Evolutionary conservation across 73 alveolate species (phyloP).

Genomic region (Effrenium voratum): DNA sequence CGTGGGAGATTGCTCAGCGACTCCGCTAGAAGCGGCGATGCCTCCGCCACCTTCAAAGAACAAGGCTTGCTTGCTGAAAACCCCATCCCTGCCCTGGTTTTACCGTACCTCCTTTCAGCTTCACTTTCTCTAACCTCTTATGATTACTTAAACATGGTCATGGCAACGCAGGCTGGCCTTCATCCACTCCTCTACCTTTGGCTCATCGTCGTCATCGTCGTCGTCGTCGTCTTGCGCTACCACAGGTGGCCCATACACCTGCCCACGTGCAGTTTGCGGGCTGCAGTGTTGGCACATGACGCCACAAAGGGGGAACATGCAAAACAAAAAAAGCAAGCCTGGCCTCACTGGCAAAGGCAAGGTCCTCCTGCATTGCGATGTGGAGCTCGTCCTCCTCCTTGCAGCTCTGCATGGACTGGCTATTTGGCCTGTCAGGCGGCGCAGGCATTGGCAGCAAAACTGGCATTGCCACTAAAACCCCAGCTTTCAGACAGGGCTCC

Average conservation of each 20-base stretch:
- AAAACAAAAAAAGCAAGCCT: background rate
- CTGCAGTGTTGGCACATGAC: background rate
- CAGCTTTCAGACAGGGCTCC: too few relatives aligned
- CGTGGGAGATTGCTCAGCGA: constrained; percentile 56
- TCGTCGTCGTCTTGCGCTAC: constrained; percentile 8
- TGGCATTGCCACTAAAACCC: background rate
- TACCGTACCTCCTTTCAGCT: background rate
- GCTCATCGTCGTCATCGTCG: constrained; percentile 87
- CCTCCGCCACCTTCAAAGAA: constrained; percentile 22
- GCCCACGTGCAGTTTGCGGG: background rate
- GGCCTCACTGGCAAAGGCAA: constrained; percentile 90
- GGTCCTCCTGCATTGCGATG: constrained; percentile 80
- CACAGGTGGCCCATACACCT: constrained; percentile 58
- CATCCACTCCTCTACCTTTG: constrained; percentile 89
- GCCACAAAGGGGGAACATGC: background rate
- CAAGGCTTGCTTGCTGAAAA: background rate
- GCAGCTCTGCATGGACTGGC: constrained; percentile 80
- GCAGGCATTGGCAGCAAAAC: background rate
- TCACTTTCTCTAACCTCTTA: background rate
- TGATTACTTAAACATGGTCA: background rate
- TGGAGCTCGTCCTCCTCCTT: constrained; percentile 74
- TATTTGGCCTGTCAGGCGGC: constrained; percentile 39
- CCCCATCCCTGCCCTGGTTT: background rate
- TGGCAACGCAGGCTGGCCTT: too few relatives aligned
- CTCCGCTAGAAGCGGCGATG: constrained; percentile 62